Evolutionary conservation across 768 basidiomycete genomes (phyloP), one percentile per base, ranked within the genome.

Genomic region (Gyrodon lividus): DNA sequence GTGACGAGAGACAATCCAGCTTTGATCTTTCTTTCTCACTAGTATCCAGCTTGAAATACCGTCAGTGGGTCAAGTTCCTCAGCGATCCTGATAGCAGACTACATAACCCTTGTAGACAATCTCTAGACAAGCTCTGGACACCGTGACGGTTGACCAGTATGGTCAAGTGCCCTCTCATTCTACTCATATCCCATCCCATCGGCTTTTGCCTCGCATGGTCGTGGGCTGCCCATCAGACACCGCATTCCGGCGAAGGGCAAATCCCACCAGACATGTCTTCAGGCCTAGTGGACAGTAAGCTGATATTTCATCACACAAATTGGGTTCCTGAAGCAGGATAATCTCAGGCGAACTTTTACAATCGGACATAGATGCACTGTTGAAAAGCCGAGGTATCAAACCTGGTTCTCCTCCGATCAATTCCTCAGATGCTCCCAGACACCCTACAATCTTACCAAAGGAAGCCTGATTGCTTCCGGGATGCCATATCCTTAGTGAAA

Each of bases 401-500:
- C 37, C 23, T 17, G 10, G 26, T 13, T 30, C 12, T 28, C 28
- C 41, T 31, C 46, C 9, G 17, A 50, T 48, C 43, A 28, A 38
- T 14, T n/a, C 44, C 53, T 64, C 50, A 59, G 35, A 6, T 45
- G 26, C 33, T 43, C 19, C 28, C 56, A 81, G 80, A 73, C 47
- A 60, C 68, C 5, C 66, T 82, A 14, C 70, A 72, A 9, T 62
- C 69, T 17, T 77, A 80, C 55, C 56, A 72, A 39, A 72, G 68
- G 16, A 77, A 74, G 61, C 77, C 81, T 1, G 85, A 87, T 59
- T 89, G 86, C 62, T 87, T 87, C 68, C 78, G 77, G 33, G 72
- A 69, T 30, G 80, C 78, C 23, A 76, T 81, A 20, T 66, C 64
- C 16, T 56, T 58, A n/a, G 76, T 87, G 30, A 76, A 73, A 20